These are phyloP conservation scores for Vinca minor DNA, from an alignment of 257 asterid species.

Conservation along the genomic window DNA sequence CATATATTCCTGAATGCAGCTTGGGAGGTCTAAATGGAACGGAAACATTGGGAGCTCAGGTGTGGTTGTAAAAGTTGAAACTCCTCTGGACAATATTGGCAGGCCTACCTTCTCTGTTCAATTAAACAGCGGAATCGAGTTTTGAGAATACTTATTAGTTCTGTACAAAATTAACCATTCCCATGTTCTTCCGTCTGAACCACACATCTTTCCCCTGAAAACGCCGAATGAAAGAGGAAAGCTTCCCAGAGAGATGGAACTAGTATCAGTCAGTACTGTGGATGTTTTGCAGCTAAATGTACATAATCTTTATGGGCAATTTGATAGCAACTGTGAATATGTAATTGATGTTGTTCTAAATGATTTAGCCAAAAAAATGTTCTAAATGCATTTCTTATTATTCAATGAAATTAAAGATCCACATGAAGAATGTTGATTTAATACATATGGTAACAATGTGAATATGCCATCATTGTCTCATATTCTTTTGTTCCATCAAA, in stretches of 20 bases:
- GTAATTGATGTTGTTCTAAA: background rate
- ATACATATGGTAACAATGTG: too few relatives aligned
- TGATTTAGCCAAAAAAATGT: too few relatives aligned
- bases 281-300: conserved; percentile 1
- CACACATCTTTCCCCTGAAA: background rate
- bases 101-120: conserved; percentile 76
- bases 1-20: conserved; percentile 31
- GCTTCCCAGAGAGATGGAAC: background rate
- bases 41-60: conserved; percentile 88
- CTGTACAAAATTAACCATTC: background rate
- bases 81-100: conserved; percentile 61
- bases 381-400: background rate
- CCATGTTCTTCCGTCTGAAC: background rate
- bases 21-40: conserved; percentile 94
- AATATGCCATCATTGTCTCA: background rate
- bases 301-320: background rate
- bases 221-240: background rate
- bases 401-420: background rate
- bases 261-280: background rate
- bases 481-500: conserved; percentile 16
- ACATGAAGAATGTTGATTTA: background rate
- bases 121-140: conserved; percentile 81
- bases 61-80: conserved; percentile 67
- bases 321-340: background rate
- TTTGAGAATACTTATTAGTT: conserved; percentile 20